Evolutionary conservation across 1,139 yeast species (phyloP).

Genomic region (Yamadazyma conglobata): DNA sequence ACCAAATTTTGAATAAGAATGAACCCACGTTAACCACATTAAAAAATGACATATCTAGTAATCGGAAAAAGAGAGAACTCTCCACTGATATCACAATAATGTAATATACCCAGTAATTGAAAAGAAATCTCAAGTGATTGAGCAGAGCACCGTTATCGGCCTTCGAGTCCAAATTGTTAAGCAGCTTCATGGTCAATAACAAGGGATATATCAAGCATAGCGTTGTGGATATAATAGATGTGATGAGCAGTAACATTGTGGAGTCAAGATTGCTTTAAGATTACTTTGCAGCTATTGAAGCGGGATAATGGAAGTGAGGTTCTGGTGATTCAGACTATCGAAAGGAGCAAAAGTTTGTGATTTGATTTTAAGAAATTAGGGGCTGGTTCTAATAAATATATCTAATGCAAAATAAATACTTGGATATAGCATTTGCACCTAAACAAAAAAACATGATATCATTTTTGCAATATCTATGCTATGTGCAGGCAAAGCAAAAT

Average conservation of each 20-base stretch:
- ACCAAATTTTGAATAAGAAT: slow-evolving; percentile 21
- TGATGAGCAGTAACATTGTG: slow-evolving; percentile 8
- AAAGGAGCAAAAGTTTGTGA: too few species aligned
- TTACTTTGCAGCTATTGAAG: too few species aligned
- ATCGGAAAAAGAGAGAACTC: slow-evolving; percentile 9
- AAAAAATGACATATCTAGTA: slow-evolving; percentile 12
- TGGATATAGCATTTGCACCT: too few species aligned
- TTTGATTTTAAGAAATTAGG: too few species aligned
- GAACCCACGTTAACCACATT: slow-evolving; percentile 8
- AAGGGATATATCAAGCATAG: slow-evolving; percentile 16
- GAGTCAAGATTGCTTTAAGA: too few species aligned
- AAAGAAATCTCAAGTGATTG: slow-evolving; percentile 18
- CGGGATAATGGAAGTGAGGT: too few species aligned
- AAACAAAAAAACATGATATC: too few species aligned
- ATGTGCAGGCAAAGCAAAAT: too few species aligned
- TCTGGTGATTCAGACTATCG: too few species aligned
- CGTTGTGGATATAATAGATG: slow-evolving; percentile 2
- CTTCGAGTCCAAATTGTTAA: slow-evolving; percentile 9
- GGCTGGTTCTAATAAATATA: too few species aligned
- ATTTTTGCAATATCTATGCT: too few species aligned
- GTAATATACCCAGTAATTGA: slow-evolving; percentile 27
- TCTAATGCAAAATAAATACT: too few species aligned
- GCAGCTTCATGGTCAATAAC: slow-evolving; percentile 16
- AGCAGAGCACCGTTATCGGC: slow-evolving; percentile 6
- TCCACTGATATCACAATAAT: slow-evolving; percentile 16